Conservation (phyloP, 2,329 filamentous ascomycete species). For the Cladosporium cucumerinum region DNA sequence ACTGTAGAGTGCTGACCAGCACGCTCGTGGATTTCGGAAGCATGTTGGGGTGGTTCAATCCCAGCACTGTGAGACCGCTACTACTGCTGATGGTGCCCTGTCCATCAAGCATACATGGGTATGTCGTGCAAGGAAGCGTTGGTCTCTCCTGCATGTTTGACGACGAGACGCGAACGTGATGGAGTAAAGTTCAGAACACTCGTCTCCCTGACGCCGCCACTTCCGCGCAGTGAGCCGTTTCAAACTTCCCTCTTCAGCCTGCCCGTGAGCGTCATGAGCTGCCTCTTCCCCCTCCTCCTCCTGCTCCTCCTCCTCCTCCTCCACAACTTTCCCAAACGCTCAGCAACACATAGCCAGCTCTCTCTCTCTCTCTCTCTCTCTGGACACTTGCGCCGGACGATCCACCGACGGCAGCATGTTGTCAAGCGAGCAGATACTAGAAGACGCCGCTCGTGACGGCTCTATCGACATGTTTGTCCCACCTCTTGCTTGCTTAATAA, state of each 20-base stretch:
- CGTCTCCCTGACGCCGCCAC: background rate
- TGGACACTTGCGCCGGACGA: slow-evolving; percentile 27
- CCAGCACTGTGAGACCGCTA: no score
- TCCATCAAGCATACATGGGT: no score
- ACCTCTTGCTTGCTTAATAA: background rate
- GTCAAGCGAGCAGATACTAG: slow-evolving; percentile 50
- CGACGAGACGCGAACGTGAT: background rate
- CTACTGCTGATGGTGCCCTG: no score
- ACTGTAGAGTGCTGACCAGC: no score
- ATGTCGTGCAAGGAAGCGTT: no score
- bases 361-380: background rate
- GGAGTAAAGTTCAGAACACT: background rate
- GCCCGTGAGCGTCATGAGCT: background rate
- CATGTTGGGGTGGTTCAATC: no score
- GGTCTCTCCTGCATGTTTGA: background rate
- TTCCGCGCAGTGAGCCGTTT: background rate
- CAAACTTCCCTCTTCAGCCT: background rate
- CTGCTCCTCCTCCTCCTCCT: no score
- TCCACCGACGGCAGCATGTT: slow-evolving; percentile 24
- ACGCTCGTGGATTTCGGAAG: no score
- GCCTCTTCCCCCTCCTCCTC: no score
- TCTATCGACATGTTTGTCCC: slow-evolving; percentile 55
- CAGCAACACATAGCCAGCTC: background rate
- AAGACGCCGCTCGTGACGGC: slow-evolving; percentile 56
- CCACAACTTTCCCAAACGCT: slow-evolving; percentile 1